A percentile compares a stretch with the other conserved stretches of the same genome.
phyloP scores from a whole-genome alignment of 305 asterid species.

The Plantago coronopus region DNA sequence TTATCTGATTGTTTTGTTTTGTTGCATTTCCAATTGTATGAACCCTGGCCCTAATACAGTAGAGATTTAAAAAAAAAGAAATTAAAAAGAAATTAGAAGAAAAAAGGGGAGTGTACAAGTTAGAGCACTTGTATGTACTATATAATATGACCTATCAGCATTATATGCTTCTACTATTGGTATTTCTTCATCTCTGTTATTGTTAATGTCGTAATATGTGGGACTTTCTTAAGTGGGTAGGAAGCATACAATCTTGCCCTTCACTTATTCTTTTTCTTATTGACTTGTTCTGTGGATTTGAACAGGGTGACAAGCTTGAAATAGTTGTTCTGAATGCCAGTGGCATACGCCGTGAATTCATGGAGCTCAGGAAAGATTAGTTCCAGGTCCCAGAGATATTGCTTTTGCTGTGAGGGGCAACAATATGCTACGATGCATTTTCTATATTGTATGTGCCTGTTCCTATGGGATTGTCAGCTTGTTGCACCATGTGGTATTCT shows the following conservation, averaged over 20 bases:
- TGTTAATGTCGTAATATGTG: not conserved
- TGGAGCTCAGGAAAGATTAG: slow-evolving; percentile 88
- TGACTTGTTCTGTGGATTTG: slow-evolving; percentile 9
- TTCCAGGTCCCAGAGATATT: slow-evolving; percentile 5
- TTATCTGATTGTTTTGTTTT: too few relatives aligned
- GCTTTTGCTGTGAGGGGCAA: not conserved
- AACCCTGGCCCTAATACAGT: too few relatives aligned
- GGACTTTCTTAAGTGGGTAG: not conserved
- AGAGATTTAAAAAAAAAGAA: too few relatives aligned
- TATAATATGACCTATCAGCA: too few relatives aligned
- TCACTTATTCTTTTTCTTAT: not conserved
- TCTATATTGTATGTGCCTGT: not conserved
- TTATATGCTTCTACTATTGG: too few relatives aligned
- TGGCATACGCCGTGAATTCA: slow-evolving; percentile 68
- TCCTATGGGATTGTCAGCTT: too few relatives aligned
- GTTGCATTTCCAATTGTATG: too few relatives aligned
- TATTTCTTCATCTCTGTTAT: too few relatives aligned
- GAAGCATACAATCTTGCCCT: not conserved
- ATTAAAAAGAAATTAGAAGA: too few relatives aligned
- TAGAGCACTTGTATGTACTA: too few relatives aligned
- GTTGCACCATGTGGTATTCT: too few relatives aligned
- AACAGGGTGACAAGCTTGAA: slow-evolving; percentile 87
- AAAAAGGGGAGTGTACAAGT: too few relatives aligned
- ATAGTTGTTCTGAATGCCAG: slow-evolving; percentile 54
- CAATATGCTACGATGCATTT: not conserved